Percentiles rank a stretch among this genome's conserved stretches.
phyloP scores from a whole-genome alignment of 2,329 filamentous ascomycete species.

The Arachnomyces sp. region DNA sequence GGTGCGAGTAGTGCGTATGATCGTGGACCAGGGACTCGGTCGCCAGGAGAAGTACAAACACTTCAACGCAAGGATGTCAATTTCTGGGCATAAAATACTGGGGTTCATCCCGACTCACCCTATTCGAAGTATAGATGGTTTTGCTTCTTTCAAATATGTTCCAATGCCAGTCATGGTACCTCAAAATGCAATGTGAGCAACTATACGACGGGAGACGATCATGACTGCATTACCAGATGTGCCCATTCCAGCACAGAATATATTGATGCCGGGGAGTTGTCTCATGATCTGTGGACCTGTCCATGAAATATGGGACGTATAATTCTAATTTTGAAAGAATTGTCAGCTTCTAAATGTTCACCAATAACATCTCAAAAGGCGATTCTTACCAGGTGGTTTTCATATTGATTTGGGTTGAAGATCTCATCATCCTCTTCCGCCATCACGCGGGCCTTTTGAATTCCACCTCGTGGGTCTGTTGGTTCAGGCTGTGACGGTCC shows the following conservation, averaged over 20 bases:
- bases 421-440: constrained; percentile 36
- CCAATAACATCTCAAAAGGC: constrained; percentile 15
- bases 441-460: constrained; percentile 40
- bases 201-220: not conserved
- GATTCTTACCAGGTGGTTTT: constrained; percentile 38
- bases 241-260: constrained; percentile 52
- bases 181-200: not conserved
- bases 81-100: constrained; percentile 20
- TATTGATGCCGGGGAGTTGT: constrained; percentile 50
- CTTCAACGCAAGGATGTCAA: constrained; percentile 23
- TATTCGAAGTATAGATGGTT: constrained; percentile 30
- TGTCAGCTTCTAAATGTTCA: not conserved
- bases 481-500: constrained; percentile 54
- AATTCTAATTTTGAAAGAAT: constrained; percentile 35
- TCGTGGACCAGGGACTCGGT: constrained; percentile 54
- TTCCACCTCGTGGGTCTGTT: constrained; percentile 46
- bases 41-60: constrained; percentile 51
- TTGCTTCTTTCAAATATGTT: constrained; percentile 42
- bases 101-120: constrained; percentile 8
- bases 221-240: constrained; percentile 35
- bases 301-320: constrained; percentile 51
- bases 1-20: constrained; percentile 44
- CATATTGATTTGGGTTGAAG: constrained; percentile 52
- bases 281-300: constrained; percentile 52
- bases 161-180: constrained; percentile 46